A percentile compares a stretch with the other conserved stretches of the same genome.
These are phyloP conservation scores for Russula dissimulans DNA, from an alignment of 768 basidiomycete species.

Conservation along the genomic window DNA sequence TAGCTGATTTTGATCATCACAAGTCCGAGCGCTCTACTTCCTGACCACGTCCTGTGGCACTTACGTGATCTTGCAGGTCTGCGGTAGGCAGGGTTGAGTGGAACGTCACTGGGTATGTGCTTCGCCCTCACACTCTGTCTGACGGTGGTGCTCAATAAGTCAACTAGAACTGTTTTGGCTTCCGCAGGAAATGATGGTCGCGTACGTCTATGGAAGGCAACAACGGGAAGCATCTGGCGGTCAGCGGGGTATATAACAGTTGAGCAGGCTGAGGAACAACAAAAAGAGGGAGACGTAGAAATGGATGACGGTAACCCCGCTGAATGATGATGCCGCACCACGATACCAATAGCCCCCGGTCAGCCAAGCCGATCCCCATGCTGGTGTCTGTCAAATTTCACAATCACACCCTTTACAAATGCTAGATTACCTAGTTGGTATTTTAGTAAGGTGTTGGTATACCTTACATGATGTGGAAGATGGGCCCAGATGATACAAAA, in stretches of 20 bases:
- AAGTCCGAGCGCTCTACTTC: constrained; percentile 37
- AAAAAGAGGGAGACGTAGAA: constrained; percentile 32
- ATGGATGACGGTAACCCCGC: constrained; percentile 35
- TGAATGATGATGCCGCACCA: constrained; percentile 24
- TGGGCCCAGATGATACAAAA: neutral
- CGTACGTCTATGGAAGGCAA: constrained; percentile 78
- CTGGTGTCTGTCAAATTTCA: neutral
- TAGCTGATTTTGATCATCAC: constrained; percentile 85
- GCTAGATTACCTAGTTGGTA: neutral
- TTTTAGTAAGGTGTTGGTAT: neutral
- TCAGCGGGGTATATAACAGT: constrained; percentile 75
- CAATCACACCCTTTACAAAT: neutral
- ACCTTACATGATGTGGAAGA: neutral
- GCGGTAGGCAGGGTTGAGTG: constrained; percentile 84
- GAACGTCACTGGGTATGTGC: constrained; percentile 74
- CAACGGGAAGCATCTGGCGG: constrained; percentile 76
- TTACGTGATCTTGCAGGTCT: constrained; percentile 35
- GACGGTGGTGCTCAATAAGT: neutral
- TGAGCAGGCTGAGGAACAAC: constrained; percentile 54
- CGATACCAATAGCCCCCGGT: neutral
- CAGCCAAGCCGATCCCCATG: neutral
- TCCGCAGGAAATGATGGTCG: constrained; percentile 79
- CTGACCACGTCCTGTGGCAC: neutral
- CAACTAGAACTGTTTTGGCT: constrained; percentile 63
- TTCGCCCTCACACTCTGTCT: neutral